These are phyloP conservation scores for Moesziomyces sp. DNA, from an alignment of 1,284 basidiomycete species.

Conservation along the genomic window DNA sequence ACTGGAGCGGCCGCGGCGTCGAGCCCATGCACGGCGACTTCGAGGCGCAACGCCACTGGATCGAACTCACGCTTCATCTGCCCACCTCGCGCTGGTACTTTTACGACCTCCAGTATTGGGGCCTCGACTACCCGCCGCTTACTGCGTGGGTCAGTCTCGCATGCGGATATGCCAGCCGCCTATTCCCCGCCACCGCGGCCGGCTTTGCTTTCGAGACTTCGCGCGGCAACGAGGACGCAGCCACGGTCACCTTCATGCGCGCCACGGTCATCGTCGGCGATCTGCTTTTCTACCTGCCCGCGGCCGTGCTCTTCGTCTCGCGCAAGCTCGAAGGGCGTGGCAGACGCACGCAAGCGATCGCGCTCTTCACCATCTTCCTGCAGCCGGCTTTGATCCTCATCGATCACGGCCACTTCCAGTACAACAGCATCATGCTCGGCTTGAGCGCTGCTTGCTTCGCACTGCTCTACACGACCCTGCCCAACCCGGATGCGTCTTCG, in stretches of 20 bases:
- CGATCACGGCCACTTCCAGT: conserved; percentile 91
- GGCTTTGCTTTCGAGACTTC: conserved; percentile 77
- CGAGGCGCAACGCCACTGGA: conserved; percentile 94
- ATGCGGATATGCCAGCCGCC: conserved; percentile 31
- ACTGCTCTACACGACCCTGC: conserved; percentile 58
- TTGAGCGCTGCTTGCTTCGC: conserved; percentile 56
- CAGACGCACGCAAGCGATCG: conserved; percentile 56
- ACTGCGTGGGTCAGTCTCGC: conserved; percentile 74
- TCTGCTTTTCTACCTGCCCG: conserved; percentile 79
- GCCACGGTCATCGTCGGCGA: conserved; percentile 79
- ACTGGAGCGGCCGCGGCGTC: conserved; percentile 73
- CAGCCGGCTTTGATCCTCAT: conserved; percentile 86
- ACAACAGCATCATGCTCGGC: conserved; percentile 67
- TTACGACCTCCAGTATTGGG: conserved; percentile 89
- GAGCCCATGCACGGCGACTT: conserved; percentile 91
- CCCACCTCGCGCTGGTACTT: conserved; percentile 82
- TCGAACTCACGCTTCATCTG: conserved; percentile 84
- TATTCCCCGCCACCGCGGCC: conserved; percentile 34
- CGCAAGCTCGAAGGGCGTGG: conserved; percentile 59
- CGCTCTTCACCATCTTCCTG: conserved; percentile 74
- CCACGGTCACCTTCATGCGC: conserved; percentile 79
- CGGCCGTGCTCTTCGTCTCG: conserved; percentile 67
- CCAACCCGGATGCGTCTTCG: conserved; percentile 52
- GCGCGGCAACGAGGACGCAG: conserved; percentile 77
- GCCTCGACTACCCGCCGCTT: conserved; percentile 82